These are phyloP conservation scores for Suaeda aralocaspica DNA, from an alignment of 148 eudicot genomes.

Conservation along the genomic window DNA sequence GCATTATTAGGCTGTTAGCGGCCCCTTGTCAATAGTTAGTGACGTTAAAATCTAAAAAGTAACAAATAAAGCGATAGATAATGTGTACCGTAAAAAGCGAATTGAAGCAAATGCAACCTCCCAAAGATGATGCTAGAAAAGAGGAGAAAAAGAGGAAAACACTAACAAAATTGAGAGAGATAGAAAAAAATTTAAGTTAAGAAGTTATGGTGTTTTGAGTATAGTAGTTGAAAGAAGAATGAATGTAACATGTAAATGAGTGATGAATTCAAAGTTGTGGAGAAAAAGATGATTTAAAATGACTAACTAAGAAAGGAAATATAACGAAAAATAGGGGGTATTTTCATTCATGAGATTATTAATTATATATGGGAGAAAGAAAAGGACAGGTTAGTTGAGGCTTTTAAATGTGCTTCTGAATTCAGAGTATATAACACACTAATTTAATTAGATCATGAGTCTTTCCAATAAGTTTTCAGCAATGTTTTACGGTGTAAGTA, in stretches of 20 bases:
- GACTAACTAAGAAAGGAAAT: not conserved
- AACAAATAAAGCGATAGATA: not conserved
- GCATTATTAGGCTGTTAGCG: too few species aligned
- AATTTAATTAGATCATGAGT: too few species aligned
- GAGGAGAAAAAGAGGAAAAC: not conserved
- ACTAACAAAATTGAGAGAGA: too few species aligned
- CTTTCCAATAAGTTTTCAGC: constrained; percentile 4
- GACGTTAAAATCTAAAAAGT: too few species aligned
- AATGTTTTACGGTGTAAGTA: too few species aligned
- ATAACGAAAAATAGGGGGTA: not conserved
- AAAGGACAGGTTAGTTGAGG: constrained; percentile 24
- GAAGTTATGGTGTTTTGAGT: not conserved
- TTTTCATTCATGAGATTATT: not conserved
- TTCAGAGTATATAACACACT: too few species aligned
- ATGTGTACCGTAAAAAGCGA: too few species aligned
- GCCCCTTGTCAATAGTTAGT: too few species aligned
- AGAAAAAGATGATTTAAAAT: not conserved
- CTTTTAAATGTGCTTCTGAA: not conserved
- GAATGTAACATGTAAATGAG: not conserved
- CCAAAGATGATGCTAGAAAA: not conserved
- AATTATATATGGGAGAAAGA: too few species aligned
- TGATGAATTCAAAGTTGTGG: not conserved
- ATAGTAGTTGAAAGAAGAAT: not conserved
- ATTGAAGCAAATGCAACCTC: not conserved
- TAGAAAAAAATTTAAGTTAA: not conserved